Evolutionary conservation across 805 yeast genomes (phyloP).

Genomic region (Candida nonsorbophila): DNA sequence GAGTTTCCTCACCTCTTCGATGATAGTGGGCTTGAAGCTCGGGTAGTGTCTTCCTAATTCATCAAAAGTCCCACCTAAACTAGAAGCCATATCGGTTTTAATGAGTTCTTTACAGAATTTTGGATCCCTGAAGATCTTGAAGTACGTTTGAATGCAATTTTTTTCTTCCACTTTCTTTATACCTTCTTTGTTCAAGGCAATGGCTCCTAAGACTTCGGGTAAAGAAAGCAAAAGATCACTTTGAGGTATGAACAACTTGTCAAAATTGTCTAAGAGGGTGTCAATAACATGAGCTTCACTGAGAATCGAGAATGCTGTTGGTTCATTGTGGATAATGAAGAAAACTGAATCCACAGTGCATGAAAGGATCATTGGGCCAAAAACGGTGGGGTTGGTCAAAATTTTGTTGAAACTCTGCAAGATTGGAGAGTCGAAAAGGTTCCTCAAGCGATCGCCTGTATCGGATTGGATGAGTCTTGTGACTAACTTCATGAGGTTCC

Average conservation of each 20-base stretch:
- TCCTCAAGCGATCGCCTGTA: constrained; percentile 78
- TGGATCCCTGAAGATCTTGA: constrained; percentile 44
- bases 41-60: constrained; percentile 83
- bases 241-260: constrained; percentile 50
- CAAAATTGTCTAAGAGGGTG: constrained; percentile 54
- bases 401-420: constrained; percentile 56
- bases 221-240: constrained; percentile 55
- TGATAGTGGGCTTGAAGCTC: constrained; percentile 54
- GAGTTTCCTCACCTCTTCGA: constrained; percentile 42
- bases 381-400: constrained; percentile 47
- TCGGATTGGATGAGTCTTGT: constrained; percentile 63
- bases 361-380: constrained; percentile 64
- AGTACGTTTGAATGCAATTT: constrained; percentile 37
- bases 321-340: constrained; percentile 80
- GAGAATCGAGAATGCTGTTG: constrained; percentile 77
- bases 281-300: constrained; percentile 75
- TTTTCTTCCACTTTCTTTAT: constrained; percentile 46
- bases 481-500: constrained; percentile 57
- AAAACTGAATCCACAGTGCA: constrained; percentile 60
- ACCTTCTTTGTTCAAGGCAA: constrained; percentile 74
- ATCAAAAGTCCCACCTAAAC: constrained; percentile 66
- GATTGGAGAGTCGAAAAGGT: constrained; percentile 81
- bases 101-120: constrained; percentile 51
- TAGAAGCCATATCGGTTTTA: constrained; percentile 37
- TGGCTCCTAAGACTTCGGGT: constrained; percentile 77